These are phyloP conservation scores for Colletotrichum paranaense DNA, from an alignment of 2,329 filamentous ascomycete genomes.

Conservation along the genomic window DNA sequence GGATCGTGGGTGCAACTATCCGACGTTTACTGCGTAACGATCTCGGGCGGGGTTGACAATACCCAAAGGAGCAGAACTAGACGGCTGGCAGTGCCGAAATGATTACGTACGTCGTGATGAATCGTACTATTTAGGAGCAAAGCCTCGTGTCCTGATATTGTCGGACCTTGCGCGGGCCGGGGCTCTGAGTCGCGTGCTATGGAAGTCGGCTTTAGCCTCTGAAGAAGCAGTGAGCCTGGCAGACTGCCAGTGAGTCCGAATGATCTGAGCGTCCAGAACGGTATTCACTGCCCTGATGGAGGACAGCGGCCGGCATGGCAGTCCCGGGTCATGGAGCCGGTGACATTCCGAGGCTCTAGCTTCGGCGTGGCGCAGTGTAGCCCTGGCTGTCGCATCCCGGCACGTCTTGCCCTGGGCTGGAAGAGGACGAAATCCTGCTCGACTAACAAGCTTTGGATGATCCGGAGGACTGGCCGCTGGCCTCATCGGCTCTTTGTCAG, in stretches of 20 bases:
- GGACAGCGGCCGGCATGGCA: slow-evolving; percentile 25
- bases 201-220: slow-evolving; percentile 22
- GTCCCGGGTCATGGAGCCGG: slow-evolving; percentile 22
- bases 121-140: background rate
- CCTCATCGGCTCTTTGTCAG: slow-evolving; percentile 1
- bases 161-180: slow-evolving; percentile 7
- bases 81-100: background rate
- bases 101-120: slow-evolving; percentile 26
- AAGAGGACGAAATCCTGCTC: background rate
- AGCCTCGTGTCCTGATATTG: slow-evolving; percentile 20
- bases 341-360: slow-evolving; percentile 24
- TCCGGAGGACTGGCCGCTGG: slow-evolving; percentile 26
- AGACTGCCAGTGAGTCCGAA: background rate
- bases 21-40: background rate
- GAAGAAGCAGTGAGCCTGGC: background rate
- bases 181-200: slow-evolving; percentile 25
- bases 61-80: background rate
- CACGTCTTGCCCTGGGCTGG: slow-evolving; percentile 3
- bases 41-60: background rate
- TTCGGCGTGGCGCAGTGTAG: slow-evolving; percentile 31
- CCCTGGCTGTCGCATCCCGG: slow-evolving; percentile 18
- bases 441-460: slow-evolving; percentile 25
- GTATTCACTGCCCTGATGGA: slow-evolving; percentile 16
- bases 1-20: background rate
- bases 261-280: slow-evolving; percentile 7